phyloP scores from a whole-genome alignment of 768 basidiomycete genomes.

The Pulveroboletus sp. region DNA sequence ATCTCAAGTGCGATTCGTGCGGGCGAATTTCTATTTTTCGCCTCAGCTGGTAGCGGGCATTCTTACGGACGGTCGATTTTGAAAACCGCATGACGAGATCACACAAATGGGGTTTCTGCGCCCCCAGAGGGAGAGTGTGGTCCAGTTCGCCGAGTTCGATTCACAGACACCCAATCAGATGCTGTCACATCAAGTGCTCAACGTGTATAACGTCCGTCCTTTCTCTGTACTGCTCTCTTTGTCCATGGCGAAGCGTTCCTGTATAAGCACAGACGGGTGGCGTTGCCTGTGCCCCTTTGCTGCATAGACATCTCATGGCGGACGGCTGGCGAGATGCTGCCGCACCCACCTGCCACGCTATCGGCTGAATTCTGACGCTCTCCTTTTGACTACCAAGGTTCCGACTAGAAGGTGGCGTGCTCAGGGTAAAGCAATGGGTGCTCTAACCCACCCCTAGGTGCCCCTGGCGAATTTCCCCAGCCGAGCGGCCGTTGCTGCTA shows the following conservation, averaged over 20 bases:
- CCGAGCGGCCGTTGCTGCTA: conserved; percentile 9
- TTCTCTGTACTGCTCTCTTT: conserved; percentile 16
- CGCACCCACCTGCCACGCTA: conserved; percentile 20
- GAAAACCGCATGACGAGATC: conserved; percentile 17
- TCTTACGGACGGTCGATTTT: conserved; percentile 16
- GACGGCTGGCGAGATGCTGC: conserved; percentile 22
- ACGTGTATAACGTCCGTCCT: conserved; percentile 22
- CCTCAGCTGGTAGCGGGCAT: conserved; percentile 12
- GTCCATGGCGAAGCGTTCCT: conserved; percentile 26
- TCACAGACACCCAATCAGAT: conserved; percentile 20
- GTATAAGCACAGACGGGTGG: conserved; percentile 13
- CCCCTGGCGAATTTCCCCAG: conserved; percentile 15
- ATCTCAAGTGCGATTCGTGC: conserved; percentile 25
- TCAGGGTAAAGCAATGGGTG: conserved; percentile 17
- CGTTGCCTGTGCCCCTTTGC: conserved; percentile 19
- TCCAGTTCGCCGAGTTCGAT: conserved; percentile 22
- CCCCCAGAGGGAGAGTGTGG: conserved; percentile 3
- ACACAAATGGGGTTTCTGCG: conserved; percentile 26
- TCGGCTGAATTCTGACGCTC: conserved; percentile 5
- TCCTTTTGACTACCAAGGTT: conserved; percentile 16
- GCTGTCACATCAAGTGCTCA: conserved; percentile 18
- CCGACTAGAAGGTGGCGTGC: conserved; percentile 16
- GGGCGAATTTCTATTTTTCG: conserved; percentile 19
- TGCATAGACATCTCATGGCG: conserved; percentile 15
- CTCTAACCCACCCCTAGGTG: conserved; percentile 7